Base-by-base conservation (phyloP, 495 filamentous ascomycete species). In the Penicillium soppii region DNA sequence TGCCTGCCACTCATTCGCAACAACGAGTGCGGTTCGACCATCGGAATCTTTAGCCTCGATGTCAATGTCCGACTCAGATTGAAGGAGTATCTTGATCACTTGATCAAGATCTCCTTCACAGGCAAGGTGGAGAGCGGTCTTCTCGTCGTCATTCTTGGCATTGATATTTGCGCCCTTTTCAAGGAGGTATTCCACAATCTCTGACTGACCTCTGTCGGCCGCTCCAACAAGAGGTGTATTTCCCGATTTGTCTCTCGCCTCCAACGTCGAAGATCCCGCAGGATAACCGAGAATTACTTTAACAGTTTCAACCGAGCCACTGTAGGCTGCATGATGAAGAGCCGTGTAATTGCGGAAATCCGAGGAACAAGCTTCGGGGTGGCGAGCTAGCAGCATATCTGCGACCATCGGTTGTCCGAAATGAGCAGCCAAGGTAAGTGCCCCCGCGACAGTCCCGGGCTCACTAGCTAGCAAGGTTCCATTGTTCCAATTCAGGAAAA, bases 251-350 rank as follows among this genome's bases (percentile, higher is more conserved):
- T 45, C 43, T 13, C 26, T 13, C 8, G 16, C 43, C 10, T 45
- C 43, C 27, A 45, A 33, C 13, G 19, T 20, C 0, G 26, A 15
- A 0, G 12, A 5, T 22, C 27, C 43, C 2, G 17, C 17, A 2
- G 43, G 17, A 23, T 33, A 27, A 7, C 17, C 27, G 0, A 45
- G 9, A 15, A 45, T 33, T 1, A 45, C 29, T 23, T 45, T 45
- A 2, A 45, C 43, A 1, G 43, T 45, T n/a, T 45, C 43, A n/a
- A 45, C 27, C 10, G 43, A 45, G 10, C 43, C 27, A 15, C 43
- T 45, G 20, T 33, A 45, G 12, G 43, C 43, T 22, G 43, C 43
- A 33, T 45, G 43, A 22, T 45, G 43, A 15, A 45, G 43, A 21
- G 19, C 25, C 7, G 43, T 45, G 3, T 6, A 33, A 1, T 33